Conservation (phyloP, 306 rosid genomes). For the Coriaria nepalensis region DNA sequence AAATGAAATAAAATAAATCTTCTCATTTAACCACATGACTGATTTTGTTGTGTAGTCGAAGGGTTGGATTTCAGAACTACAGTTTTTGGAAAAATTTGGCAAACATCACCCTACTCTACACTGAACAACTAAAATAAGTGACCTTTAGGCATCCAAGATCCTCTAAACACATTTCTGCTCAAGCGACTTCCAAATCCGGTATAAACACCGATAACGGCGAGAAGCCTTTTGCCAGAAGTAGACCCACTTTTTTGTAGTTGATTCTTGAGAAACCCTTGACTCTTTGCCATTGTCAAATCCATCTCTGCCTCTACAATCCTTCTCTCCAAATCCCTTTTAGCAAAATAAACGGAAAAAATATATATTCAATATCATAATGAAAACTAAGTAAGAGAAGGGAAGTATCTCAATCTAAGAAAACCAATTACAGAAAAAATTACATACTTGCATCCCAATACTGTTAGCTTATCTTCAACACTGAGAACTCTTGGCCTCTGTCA, state of each 20-base stretch:
- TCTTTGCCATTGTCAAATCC: constrained; percentile 87
- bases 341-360: constrained; percentile 4
- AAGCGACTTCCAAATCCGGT: constrained; percentile 88
- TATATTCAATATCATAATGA: constrained; percentile 2
- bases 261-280: constrained; percentile 85
- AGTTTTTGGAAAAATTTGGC: background rate
- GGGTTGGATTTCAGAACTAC: background rate
- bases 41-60: background rate
- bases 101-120: too few relatives aligned
- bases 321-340: constrained; percentile 68
- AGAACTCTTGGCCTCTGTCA: constrained; percentile 72
- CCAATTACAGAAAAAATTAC: background rate
- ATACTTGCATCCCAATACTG: constrained; percentile 82
- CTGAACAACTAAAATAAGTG: constrained; percentile 1
- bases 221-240: constrained; percentile 51
- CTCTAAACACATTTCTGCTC: constrained; percentile 68
- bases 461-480: constrained; percentile 78
- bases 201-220: constrained; percentile 91
- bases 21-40: background rate
- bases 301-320: constrained; percentile 93
- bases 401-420: background rate
- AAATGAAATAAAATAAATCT: background rate
- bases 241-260: constrained; percentile 31
- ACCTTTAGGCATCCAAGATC: constrained; percentile 99
- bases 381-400: constrained; percentile 2